Base-by-base conservation (phyloP, 139 green algal species). In the Penium margaritaceum region DNA sequence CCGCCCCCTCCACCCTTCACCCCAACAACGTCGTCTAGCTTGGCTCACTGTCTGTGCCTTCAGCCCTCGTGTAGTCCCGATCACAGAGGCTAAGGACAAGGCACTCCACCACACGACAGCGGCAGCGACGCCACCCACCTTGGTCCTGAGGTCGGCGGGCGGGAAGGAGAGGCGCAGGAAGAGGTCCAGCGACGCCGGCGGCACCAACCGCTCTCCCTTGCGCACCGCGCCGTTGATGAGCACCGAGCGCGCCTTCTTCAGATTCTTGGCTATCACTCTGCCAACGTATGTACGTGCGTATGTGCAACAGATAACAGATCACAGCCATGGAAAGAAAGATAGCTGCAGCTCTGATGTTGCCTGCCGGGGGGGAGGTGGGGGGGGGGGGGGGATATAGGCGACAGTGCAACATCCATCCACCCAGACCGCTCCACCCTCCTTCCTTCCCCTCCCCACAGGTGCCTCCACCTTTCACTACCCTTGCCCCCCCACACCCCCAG, bases 181-280 rank as follows among this genome's bases (percentile, higher is more conserved):
- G 17, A 65, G 24, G 37, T 77, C 30, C 9, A 77, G 44, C 5
- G 70, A 24, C 14, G 61, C 66, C 14, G n/a, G 35, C 3, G 70
- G 70, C 41, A 77, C 61, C 41, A 77, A n/a, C 4, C 70, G 35
- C 61, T 77, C 70, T 27, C 70, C 70, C 37, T 77, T 77, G 21
- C 44, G 74, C 17, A 47, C 58, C 46, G 70, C 70, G 3, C 70
- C 70, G 32, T 77, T 77, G 5, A 77, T 5, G 5, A 77, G 61
- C 19, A 72, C 21, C 15, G 61, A 15, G 5, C 34, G 17, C 1
- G 70, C 61, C 70, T 77, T 77, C 30, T 38, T 69, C 54, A 72
- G 19, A 19, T 74, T 74, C 24, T 69, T 37, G n/a, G 6, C 17
- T 12, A 74, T 43, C n/a, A 74, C 54, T 9, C 66, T 74, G 66